Base-by-base conservation (phyloP, 2,329 filamentous ascomycete species). In the Ceratocystis huliohia region DNA sequence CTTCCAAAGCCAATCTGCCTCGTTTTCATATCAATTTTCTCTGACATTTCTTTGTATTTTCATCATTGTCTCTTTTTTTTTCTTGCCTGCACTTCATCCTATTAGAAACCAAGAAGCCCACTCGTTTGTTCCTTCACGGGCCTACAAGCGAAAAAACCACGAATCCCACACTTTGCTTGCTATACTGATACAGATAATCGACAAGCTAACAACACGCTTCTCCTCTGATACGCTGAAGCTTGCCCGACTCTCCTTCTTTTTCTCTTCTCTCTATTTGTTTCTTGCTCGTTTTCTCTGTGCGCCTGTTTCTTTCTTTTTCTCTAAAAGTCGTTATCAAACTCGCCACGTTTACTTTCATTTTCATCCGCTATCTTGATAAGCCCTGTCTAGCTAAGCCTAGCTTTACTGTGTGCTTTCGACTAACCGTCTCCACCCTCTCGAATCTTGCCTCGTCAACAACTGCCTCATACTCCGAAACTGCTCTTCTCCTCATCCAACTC, bases 1-100 rank as follows among this genome's bases (percentile, higher is more conserved):
- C 13, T 41, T 15, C 13, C 2, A 15, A 41, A 41, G 37, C 37
- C 37, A 13, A 15, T 37, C 8, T 37, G 13, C 10, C 30, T 17
- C 10, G 61, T 65, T 68, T 56, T 69, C 63, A 30, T 53, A 67
- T 61, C 65, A 45, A 61, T 65, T 66, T 65, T 59, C 62, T 61
- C 64, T 44, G 15, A 46, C 68, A 64, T 46, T 45, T 37, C 45
- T 33, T 41, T 28, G 22, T 48, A 48, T 46, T 65, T 59, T 25
- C 33, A 30, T 20, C 15, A 5, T 50, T 56, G 15, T 33, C 22
- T 57, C 53, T 63, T 61, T 56, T 61, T 56, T 48, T 30, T 30
- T 44, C 45, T 57, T 57, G 33, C 61, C 44, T 20, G 28, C 57
- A 48, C 53, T 63, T 63, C 20, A 33, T 63, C 56, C 56, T 59